Evolutionary conservation across 139 green algal species (phyloP).

Genomic region (Limnomonas spitsbergensis): DNA sequence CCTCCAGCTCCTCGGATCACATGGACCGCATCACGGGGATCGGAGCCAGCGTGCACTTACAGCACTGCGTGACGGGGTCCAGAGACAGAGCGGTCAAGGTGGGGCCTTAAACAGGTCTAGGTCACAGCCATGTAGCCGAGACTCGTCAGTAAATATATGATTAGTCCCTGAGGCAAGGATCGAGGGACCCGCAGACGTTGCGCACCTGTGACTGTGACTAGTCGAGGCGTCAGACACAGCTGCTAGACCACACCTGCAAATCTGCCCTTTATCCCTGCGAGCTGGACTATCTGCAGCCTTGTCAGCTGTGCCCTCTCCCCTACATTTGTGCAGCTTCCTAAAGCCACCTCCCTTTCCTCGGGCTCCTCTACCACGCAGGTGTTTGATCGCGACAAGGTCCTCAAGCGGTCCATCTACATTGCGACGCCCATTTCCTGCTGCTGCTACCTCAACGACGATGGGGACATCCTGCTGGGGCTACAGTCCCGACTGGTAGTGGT

Average conservation of each 20-base stretch:
- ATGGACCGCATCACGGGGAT: conserved; percentile 30
- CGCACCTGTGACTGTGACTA: neutral
- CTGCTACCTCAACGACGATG: conserved; percentile 37
- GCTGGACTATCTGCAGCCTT: no score
- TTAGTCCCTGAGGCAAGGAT: no score
- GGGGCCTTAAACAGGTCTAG: neutral
- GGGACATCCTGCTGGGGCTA: conserved; percentile 21
- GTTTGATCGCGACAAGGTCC: conserved; percentile 34
- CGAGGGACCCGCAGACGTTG: no score
- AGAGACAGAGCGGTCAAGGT: conserved; percentile 38
- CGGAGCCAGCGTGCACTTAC: conserved; percentile 16
- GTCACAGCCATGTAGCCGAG: neutral
- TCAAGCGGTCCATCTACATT: conserved; percentile 30
- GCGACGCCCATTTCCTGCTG: conserved; percentile 16
- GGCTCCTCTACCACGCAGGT: conserved; percentile 20
- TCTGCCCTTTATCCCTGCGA: no score
- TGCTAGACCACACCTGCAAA: no score
- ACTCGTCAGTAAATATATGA: no score
- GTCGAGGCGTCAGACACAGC: no score
- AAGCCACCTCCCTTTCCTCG: neutral
- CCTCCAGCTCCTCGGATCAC: conserved; percentile 21
- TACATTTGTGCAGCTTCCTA: no score
- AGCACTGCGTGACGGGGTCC: conserved; percentile 37
- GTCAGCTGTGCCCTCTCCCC: no score
- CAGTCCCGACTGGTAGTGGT: neutral